phyloP scores from a whole-genome alignment of 441 rosid genomes.

The Capsella rubella region DNA sequence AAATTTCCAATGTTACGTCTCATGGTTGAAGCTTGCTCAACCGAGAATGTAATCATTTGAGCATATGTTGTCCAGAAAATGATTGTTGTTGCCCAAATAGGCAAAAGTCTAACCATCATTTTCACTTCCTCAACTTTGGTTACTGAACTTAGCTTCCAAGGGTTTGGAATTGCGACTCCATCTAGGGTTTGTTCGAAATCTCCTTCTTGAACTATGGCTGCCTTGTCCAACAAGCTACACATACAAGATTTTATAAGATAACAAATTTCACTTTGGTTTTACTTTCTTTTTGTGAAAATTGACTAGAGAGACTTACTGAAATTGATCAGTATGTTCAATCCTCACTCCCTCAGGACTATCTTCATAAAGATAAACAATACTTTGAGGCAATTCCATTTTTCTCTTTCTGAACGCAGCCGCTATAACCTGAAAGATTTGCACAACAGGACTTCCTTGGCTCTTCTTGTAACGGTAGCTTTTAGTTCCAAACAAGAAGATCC shows the following conservation, averaged over 20 bases:
- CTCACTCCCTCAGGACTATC: constrained; percentile 56
- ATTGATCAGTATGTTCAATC: constrained; percentile 68
- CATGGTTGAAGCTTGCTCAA: constrained; percentile 92
- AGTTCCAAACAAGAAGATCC: constrained; percentile 66
- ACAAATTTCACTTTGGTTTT: not conserved
- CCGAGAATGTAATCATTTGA: constrained; percentile 92
- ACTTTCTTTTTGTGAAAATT: not conserved
- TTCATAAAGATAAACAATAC: constrained; percentile 61
- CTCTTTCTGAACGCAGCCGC: constrained; percentile 67
- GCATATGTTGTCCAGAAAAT: constrained; percentile 91
- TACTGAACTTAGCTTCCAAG: constrained; percentile 80
- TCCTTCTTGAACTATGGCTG: constrained; percentile 64
- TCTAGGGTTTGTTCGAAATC: constrained; percentile 54
- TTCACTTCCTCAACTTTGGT: constrained; percentile 91
- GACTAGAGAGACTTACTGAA: constrained; percentile 52
- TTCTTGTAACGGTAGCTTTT: constrained; percentile 79
- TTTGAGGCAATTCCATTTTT: constrained; percentile 55
- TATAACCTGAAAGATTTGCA: constrained; percentile 75
- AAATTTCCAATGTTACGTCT: constrained; percentile 67
- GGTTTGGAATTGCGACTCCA: constrained; percentile 53
- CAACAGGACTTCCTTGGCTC: constrained; percentile 81
- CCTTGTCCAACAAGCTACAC: constrained; percentile 79
- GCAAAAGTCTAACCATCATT: constrained; percentile 76
- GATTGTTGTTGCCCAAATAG: constrained; percentile 96
- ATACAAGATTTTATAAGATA: not conserved